Conservation (phyloP, 2,329 filamentous ascomycete species). For the Fusarium sp. region DNA sequence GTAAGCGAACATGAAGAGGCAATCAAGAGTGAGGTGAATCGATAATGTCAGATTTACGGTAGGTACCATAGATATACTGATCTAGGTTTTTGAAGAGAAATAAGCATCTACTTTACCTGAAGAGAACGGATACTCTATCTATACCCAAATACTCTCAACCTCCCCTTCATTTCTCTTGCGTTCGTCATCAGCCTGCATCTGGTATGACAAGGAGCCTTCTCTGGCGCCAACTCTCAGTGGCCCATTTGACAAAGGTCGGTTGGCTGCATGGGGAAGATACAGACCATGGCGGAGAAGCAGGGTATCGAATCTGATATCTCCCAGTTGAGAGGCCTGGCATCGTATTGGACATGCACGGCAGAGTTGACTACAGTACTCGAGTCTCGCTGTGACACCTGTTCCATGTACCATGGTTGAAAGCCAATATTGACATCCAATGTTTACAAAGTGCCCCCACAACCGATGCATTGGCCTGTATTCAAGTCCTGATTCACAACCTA, state of each 20-base stretch:
- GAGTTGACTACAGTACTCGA: background rate
- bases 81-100: no score
- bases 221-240: background rate
- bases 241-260: slow-evolving; percentile 6
- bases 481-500: slow-evolving; percentile 11
- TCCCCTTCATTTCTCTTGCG: background rate
- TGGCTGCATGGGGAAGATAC: slow-evolving; percentile 20
- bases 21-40: background rate
- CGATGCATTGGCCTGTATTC: background rate
- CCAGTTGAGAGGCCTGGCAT: background rate
- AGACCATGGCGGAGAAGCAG: background rate
- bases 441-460: background rate
- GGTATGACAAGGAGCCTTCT: slow-evolving; percentile 10
- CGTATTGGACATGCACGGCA: background rate
- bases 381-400: slow-evolving; percentile 7
- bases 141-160: background rate
- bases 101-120: background rate
- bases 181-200: background rate
- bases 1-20: slow-evolving; percentile 11
- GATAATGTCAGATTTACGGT: background rate
- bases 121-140: no score
- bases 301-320: background rate
- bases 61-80: no score
- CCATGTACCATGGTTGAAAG: background rate
- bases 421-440: background rate